These are phyloP conservation scores for Pestalotiopsis sp. DNA, from an alignment of 2,329 filamentous ascomycete genomes.

Conservation along the genomic window DNA sequence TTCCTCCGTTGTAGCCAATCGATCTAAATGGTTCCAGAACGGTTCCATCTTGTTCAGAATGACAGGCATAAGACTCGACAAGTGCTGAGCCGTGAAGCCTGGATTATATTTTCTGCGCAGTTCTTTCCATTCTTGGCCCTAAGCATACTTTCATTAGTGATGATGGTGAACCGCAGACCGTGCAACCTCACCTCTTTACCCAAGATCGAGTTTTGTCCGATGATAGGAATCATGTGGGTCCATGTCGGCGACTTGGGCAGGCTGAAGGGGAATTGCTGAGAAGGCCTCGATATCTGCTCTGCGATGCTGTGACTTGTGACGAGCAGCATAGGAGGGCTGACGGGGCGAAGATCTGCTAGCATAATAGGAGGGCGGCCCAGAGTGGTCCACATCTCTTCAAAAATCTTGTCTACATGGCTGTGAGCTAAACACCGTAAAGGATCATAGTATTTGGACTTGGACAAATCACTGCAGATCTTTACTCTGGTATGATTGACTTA, in stretches of 20 bases:
- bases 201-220: background rate
- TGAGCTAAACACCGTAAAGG: background rate
- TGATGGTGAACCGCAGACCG: background rate
- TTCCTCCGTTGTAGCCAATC: constrained; percentile 27
- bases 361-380: constrained; percentile 36
- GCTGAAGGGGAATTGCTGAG: constrained; percentile 34
- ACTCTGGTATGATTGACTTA: background rate
- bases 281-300: constrained; percentile 38
- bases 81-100: constrained; percentile 40
- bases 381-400: constrained; percentile 29
- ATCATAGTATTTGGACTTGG: background rate
- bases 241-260: constrained; percentile 31
- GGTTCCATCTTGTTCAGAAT: constrained; percentile 38
- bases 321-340: constrained; percentile 34
- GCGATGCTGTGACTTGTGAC: constrained; percentile 37
- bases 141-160: background rate
- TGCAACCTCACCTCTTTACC: background rate
- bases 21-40: constrained; percentile 35
- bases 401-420: constrained; percentile 5
- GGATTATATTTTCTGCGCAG: constrained; percentile 39
- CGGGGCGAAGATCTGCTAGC: constrained; percentile 38
- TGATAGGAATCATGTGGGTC: constrained; percentile 7
- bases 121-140: constrained; percentile 22
- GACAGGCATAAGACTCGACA: constrained; percentile 37
- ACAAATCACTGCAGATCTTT: background rate